Base-by-base conservation (phyloP, 805 yeast species). In the Starmerella bombi region DNA sequence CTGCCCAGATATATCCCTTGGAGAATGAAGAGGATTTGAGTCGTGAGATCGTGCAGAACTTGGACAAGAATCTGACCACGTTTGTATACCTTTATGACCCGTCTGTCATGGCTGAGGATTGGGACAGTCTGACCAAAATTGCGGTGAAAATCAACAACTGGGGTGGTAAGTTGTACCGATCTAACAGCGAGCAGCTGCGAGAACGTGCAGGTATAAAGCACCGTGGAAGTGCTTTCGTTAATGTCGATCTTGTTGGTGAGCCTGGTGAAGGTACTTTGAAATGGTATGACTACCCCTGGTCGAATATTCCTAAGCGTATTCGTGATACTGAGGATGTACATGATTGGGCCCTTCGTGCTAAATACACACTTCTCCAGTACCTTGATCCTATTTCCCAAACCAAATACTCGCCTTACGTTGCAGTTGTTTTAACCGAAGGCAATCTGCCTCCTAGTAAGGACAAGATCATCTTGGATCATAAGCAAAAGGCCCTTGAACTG, bases 71-170 rank as follows among this genome's bases (percentile, higher is more conserved):
- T 12, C 43, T 52, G 10, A 57, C 56, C 20, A 48, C 59, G 1
- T 62, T 62, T 45, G 50, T 65, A 21, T 65, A 59, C 44, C 53
- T 65, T 28, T 59, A 63, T 40, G 68, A 65, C 45, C 59, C 59
- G 32, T 47, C 54, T 3, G 57, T 63, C 5, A 54, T 55, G 32
- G 42, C 54, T 17, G 69, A 64, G 42, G 68, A 64, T 40, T 62
- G 64, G 51, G 56, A 53, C 25, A 62, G 64, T 1, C 51, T 64
- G 34, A 51, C 51, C 38, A 52, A 55, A 22, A 49, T 63, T 20
- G 54, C 64, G 3, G n/a, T 37, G n/a, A 37, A 37, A 16, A 38
- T 53, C 38, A 39, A 40, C 5, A 34, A 25, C 6, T 44, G 42
- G 33, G 44, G 46, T 20, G 46, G 50, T 7, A 44, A 36, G n/a